Percentiles rank a stretch among this genome's conserved stretches.
Evolutionary conservation across 768 basidiomycete species (phyloP).

Genomic region (Lentinula boryana): DNA sequence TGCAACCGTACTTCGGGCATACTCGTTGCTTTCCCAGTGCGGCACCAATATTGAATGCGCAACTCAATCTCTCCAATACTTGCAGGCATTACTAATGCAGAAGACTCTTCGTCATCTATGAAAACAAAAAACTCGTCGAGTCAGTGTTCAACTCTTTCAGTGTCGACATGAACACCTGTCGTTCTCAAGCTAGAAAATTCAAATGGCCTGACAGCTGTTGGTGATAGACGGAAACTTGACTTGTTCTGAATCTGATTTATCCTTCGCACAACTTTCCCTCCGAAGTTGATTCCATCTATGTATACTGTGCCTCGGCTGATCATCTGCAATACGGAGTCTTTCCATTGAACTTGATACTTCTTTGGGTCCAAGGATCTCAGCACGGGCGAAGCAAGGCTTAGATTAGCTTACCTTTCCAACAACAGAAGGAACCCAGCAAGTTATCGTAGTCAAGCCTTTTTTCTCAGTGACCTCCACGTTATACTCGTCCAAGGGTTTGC

Average conservation of each 20-base stretch:
- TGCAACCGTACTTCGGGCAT: not conserved
- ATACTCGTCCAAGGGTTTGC: not conserved
- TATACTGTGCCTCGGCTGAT: not conserved
- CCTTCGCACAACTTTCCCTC: not conserved
- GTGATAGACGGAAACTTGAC: not conserved
- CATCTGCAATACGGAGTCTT: not conserved
- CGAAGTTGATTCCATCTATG: not conserved
- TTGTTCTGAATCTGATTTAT: not conserved
- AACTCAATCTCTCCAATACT: not conserved
- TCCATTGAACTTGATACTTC: not conserved
- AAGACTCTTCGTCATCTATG: not conserved
- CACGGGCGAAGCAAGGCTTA: not conserved
- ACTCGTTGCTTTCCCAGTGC: too few species aligned
- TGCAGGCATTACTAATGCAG: not conserved
- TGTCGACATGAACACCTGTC: not conserved
- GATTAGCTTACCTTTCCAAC: not conserved
- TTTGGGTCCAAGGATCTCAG: not conserved
- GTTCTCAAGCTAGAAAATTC: not conserved
- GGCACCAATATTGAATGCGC: not conserved
- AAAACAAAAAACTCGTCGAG: too few species aligned
- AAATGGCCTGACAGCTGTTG: not conserved
- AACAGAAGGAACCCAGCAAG: conserved; percentile 1
- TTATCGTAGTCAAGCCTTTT: not conserved
- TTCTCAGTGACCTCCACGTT: not conserved
- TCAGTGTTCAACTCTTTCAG: not conserved